These are phyloP conservation scores for Luffa aegyptiaca DNA, from an alignment of 306 rosid genomes.

Conservation along the genomic window DNA sequence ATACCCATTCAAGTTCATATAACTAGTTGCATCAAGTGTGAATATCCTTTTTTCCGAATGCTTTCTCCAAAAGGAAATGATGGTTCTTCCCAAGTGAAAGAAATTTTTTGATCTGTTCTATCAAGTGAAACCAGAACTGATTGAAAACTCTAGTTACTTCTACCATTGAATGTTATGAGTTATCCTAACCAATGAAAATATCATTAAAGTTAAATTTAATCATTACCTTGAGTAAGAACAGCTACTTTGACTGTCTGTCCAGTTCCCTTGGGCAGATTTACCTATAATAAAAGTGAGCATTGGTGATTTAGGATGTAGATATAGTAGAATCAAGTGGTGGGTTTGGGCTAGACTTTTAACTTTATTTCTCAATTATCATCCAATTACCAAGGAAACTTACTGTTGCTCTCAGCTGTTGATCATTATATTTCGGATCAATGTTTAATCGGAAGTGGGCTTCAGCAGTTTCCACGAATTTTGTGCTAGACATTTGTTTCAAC, in stretches of 20 bases:
- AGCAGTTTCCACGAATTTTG: slow-evolving; percentile 78
- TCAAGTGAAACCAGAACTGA: background rate
- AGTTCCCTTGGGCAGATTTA: slow-evolving; percentile 93
- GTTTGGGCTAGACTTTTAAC: background rate
- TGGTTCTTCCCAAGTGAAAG: background rate
- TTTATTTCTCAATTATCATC: background rate
- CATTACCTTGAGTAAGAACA: slow-evolving; percentile 95
- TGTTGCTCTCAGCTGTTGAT: slow-evolving; percentile 95
- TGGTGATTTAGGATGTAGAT: background rate
- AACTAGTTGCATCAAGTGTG: background rate
- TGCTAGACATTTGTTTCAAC: slow-evolving; percentile 54
- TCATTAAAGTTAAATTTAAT: background rate
- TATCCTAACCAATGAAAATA: background rate
- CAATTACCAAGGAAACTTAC: slow-evolving; percentile 42
- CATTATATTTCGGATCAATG: slow-evolving; percentile 94
- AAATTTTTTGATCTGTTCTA: background rate
- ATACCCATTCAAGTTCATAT: background rate
- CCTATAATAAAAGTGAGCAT: slow-evolving; percentile 29
- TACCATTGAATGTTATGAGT: background rate
- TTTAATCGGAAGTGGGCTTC: slow-evolving; percentile 99
- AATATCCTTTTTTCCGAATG: background rate
- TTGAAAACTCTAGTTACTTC: background rate
- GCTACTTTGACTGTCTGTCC: slow-evolving; percentile 89
- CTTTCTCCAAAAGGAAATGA: background rate
- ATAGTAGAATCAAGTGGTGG: background rate